A percentile compares a stretch with the other conserved stretches of the same genome.
Evolutionary conservation across 306 rosid species (phyloP).

Genomic region (Neltuma alba): DNA sequence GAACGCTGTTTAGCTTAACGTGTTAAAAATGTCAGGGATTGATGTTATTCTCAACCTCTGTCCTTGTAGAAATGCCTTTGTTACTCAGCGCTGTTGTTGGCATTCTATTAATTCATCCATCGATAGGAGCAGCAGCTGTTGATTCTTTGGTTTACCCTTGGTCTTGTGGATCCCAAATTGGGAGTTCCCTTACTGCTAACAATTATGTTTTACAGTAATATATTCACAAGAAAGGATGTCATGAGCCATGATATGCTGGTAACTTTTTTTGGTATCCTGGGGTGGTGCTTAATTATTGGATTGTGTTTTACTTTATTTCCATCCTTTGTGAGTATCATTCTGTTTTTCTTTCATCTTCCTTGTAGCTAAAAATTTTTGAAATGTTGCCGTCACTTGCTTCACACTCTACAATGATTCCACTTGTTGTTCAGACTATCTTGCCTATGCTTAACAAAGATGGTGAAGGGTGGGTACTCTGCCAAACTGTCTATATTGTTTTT

Average conservation of each 20-base stretch:
- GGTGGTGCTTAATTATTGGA: slow-evolving; percentile 23
- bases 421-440: slow-evolving; percentile 80
- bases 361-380: slow-evolving; percentile 80
- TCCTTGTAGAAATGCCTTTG: slow-evolving; percentile 68
- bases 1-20: slow-evolving; percentile 31
- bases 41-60: slow-evolving; percentile 27
- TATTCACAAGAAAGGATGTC: slow-evolving; percentile 69
- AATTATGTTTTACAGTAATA: slow-evolving; percentile 73
- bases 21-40: slow-evolving; percentile 35
- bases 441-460: slow-evolving; percentile 87
- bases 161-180: slow-evolving; percentile 75
- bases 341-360: slow-evolving; percentile 32
- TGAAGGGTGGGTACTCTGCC: slow-evolving; percentile 60
- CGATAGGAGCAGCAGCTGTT: slow-evolving; percentile 58
- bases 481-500: slow-evolving; percentile 26
- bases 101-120: slow-evolving; percentile 71
- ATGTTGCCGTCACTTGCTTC: slow-evolving; percentile 90
- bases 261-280: slow-evolving; percentile 35
- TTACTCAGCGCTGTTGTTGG: slow-evolving; percentile 69
- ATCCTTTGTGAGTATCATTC: slow-evolving; percentile 19
- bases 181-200: slow-evolving; percentile 82
- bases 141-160: slow-evolving; percentile 78
- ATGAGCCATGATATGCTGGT: slow-evolving; percentile 69
- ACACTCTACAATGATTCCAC: slow-evolving; percentile 85
- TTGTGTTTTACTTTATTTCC: slow-evolving; percentile 28